Evolutionary conservation across 2,329 filamentous ascomycete genomes (phyloP).

Genomic region (Verticillium dahliae): DNA sequence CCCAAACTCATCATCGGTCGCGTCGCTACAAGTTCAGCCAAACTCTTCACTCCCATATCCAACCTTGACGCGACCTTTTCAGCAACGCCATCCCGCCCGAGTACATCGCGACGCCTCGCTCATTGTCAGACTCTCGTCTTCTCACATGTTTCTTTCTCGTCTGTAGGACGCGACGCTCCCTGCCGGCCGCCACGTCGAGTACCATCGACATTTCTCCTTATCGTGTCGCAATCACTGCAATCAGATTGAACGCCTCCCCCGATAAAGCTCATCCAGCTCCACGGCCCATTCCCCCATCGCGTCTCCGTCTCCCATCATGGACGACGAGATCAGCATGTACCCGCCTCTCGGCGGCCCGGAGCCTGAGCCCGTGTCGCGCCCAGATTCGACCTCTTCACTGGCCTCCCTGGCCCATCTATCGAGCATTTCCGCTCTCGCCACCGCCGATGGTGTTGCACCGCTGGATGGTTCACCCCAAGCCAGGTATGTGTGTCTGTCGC

Average conservation of each 20-base stretch:
- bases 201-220: not conserved
- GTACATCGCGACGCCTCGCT: not conserved
- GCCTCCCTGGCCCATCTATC: constrained; percentile 39
- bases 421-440: constrained; percentile 37
- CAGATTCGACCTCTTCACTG: constrained; percentile 41
- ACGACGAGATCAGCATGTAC: constrained; percentile 35
- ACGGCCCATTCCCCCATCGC: not conserved
- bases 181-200: not conserved
- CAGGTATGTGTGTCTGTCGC: not conserved
- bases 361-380: constrained; percentile 42
- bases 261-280: not conserved
- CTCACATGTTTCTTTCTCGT: not conserved
- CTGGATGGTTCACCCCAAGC: not conserved
- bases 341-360: constrained; percentile 22
- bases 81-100: not conserved
- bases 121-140: not conserved
- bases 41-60: not conserved
- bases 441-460: constrained; percentile 19
- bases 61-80: not conserved
- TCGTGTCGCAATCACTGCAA: not conserved
- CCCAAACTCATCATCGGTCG: not conserved
- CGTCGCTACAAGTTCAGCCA: not conserved
- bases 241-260: not conserved
- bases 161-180: not conserved
- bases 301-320: constrained; percentile 27